Conservation (phyloP, 176 grass and related monocot species). For the Avena insularis region DNA sequence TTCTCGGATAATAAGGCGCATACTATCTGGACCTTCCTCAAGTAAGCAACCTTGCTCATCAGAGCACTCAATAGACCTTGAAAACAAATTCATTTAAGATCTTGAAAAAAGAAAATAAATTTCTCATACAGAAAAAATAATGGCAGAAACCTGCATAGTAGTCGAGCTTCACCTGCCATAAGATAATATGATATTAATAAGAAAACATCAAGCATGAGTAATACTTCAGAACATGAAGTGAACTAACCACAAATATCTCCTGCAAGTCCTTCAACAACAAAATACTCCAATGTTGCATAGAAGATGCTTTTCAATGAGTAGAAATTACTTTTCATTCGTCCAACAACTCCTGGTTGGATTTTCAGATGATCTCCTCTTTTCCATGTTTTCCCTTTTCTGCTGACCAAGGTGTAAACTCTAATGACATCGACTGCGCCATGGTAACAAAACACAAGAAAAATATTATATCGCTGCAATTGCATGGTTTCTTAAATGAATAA, state of each 20-base stretch:
- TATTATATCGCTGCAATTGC: background rate
- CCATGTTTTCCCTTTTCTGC: conserved; percentile 51
- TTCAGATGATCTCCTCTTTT: conserved; percentile 55
- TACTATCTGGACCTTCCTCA: conserved; percentile 16
- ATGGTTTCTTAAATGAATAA: conserved; percentile 1
- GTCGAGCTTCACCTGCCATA: conserved; percentile 56
- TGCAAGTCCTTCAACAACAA: conserved; percentile 57
- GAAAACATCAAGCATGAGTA: background rate
- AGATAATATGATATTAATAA: conserved; percentile 7
- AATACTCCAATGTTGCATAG: conserved; percentile 56
- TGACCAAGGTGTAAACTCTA: conserved; percentile 56
- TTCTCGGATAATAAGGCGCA: conserved; percentile 41
- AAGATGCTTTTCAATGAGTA: conserved; percentile 41
- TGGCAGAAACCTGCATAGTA: conserved; percentile 59
- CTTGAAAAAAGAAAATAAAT: background rate
- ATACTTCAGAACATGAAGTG: conserved; percentile 13
- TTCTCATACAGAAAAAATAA: background rate
- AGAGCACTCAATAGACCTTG: conserved; percentile 49
- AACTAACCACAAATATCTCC: conserved; percentile 62
- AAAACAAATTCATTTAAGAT: background rate
- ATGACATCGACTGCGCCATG: conserved; percentile 39
- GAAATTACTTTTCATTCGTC: conserved; percentile 19
- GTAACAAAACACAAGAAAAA: conserved; percentile 3
- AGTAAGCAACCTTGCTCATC: conserved; percentile 45
- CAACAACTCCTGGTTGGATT: conserved; percentile 43